Base-by-base conservation (phyloP, 129 eudicot species). In the Tanacetum coccineum region DNA sequence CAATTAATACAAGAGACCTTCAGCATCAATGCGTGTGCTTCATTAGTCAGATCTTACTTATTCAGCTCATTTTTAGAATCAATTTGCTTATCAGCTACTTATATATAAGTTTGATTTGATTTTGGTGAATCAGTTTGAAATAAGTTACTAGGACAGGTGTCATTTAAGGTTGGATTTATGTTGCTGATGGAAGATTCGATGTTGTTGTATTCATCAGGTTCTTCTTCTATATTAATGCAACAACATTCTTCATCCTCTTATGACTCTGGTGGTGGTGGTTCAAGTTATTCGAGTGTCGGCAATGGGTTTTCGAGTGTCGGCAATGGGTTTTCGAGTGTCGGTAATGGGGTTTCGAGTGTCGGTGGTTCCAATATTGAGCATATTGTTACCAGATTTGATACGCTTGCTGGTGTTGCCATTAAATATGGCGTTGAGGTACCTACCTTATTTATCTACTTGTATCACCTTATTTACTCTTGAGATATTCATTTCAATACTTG, bases 321-420 rank as follows among this genome's bases (percentile, higher is more conserved):
- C 17, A 58, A 58, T 26, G 62, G 6, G 0, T 13, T 0, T 3
- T 59, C 79, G 0, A 44, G 70, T 60, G 78, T 30, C 64, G 57
- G 67, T 45, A 62, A 52, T 45, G 70, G 58, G 47, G 68, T 59
- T 45, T 76, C 68, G 2, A 39, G 68, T 48, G 72, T 28, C 59
- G 64, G 64, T 32, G 40, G 40, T 32, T 6, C 40, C 8, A 6
- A 6, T 32, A 83, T 93, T 57, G 76, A 86, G 21, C 98, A 93
- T 64, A 70, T 66, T 4, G 92, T 93, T 10, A 59, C 95, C 12
- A 88, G 81, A 74, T 84, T 80, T 52, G 98, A 93, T 80, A 93
- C 98, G 13, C 87, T 93, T 2, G 95, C 98, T 40, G 98, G 98
- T 13, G 89, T 93, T 26, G 98, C 98, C 2, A 93, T 93, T 52